A percentile compares a stretch with the other conserved stretches of the same genome.
phyloP scores from a whole-genome alignment of 768 basidiomycete genomes.

The Amanita molliuscula region DNA sequence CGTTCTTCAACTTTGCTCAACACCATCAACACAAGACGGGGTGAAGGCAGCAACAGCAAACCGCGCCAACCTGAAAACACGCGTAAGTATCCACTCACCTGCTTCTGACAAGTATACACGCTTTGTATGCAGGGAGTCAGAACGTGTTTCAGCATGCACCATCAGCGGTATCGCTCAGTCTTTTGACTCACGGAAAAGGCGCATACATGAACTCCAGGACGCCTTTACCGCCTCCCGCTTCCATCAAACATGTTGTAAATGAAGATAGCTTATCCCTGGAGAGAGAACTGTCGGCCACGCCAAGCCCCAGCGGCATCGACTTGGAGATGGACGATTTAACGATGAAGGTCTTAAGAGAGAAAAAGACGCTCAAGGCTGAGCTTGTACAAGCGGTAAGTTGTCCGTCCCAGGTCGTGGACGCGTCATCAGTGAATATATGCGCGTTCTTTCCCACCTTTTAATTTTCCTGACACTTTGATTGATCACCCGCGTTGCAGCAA shows the following conservation, averaged over 20 bases:
- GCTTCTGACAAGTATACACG: background rate
- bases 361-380: background rate
- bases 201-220: conserved; percentile 3
- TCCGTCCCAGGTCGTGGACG: background rate
- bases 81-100: background rate
- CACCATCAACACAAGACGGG: background rate
- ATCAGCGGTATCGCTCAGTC: background rate
- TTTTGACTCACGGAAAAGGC: background rate
- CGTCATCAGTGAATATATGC: background rate
- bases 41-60: background rate
- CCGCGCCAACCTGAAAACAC: background rate
- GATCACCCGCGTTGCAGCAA: background rate
- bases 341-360: conserved; percentile 1
- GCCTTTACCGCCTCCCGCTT: background rate
- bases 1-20: conserved; percentile 7
- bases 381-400: conserved; percentile 1
- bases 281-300: background rate
- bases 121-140: background rate
- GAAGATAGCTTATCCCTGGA: background rate
- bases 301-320: background rate
- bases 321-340: background rate
- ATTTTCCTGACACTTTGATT: background rate
- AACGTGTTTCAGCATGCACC: background rate
- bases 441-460: background rate
- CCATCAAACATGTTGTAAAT: background rate